Percentiles rank a stretch among this genome's conserved stretches.
Conservation (phyloP, 2,329 filamentous ascomycete species). For the Aspergillus japonicus region DNA sequence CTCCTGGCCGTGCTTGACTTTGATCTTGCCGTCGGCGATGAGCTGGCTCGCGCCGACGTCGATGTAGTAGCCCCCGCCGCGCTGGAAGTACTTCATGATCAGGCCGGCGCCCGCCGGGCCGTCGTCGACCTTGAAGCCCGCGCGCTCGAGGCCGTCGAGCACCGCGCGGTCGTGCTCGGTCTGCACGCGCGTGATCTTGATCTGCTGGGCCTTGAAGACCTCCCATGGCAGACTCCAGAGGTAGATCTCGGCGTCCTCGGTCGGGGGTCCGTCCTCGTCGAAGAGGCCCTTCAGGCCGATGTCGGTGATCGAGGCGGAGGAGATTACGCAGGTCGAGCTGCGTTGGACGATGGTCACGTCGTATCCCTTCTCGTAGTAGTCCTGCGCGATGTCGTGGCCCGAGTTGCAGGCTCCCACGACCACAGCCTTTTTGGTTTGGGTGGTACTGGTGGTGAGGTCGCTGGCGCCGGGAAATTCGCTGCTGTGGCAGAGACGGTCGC, state of each 20-base stretch:
- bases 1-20: slow-evolving; percentile 62
- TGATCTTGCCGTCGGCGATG: slow-evolving; percentile 64
- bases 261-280: slow-evolving; percentile 53
- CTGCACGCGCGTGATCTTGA: slow-evolving; percentile 43
- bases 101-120: slow-evolving; percentile 60
- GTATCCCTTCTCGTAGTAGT: slow-evolving; percentile 65
- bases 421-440: slow-evolving; percentile 57
- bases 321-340: slow-evolving; percentile 63
- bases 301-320: slow-evolving; percentile 53
- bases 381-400: slow-evolving; percentile 67
- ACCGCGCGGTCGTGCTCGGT: slow-evolving; percentile 36
- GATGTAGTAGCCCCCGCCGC: slow-evolving; percentile 69
- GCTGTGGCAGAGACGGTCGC: slow-evolving; percentile 60
- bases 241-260: slow-evolving; percentile 65
- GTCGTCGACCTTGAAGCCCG: slow-evolving; percentile 61
- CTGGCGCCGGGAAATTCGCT: slow-evolving; percentile 58
- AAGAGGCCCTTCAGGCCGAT: slow-evolving; percentile 55
- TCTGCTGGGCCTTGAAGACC: slow-evolving; percentile 60
- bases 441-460: slow-evolving; percentile 33
- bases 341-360: slow-evolving; percentile 69
- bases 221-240: slow-evolving; percentile 58
- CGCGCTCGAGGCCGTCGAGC: slow-evolving; percentile 51
- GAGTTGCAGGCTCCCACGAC: slow-evolving; percentile 70
- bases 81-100: slow-evolving; percentile 62
- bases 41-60: slow-evolving; percentile 64